phyloP scores from a whole-genome alignment of 148 eudicot species.

The Euryodendron excelsum region DNA sequence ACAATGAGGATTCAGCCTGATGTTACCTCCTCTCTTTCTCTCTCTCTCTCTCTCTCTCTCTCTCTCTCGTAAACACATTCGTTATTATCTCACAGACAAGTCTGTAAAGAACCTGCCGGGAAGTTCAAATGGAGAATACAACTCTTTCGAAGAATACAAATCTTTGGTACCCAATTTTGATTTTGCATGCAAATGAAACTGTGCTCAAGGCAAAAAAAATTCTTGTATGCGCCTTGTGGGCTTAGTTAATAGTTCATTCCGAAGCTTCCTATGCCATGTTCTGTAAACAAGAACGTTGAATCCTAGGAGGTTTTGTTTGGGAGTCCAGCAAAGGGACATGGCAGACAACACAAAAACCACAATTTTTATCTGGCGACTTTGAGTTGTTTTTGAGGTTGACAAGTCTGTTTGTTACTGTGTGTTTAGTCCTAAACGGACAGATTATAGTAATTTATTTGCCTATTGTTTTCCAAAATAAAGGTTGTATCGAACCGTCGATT shows the following conservation, averaged over 20 bases:
- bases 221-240: not conserved
- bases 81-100: not conserved
- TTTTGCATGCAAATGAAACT: too few species aligned
- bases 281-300: not conserved
- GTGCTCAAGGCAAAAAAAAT: too few species aligned
- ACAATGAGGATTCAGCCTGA: not conserved
- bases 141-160: not conserved
- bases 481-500: too few species aligned
- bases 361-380: too few species aligned
- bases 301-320: slow-evolving; percentile 11
- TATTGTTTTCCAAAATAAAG: too few species aligned
- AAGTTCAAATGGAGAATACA: not conserved
- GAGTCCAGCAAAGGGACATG: not conserved
- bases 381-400: too few species aligned
- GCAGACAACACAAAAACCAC: too few species aligned
- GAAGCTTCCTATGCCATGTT: not conserved
- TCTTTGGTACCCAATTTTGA: not conserved
- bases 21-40: not conserved
- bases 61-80: not conserved
- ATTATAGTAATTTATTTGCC: too few species aligned
- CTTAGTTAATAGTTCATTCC: not conserved
- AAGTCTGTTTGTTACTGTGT: too few species aligned
- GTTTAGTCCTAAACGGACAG: too few species aligned
- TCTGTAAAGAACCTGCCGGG: not conserved
- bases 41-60: not conserved